Percentiles rank a stretch among this genome's conserved stretches.
These are phyloP conservation scores for Trifolium dubium DNA, from an alignment of 306 rosid species.

Conservation along the genomic window DNA sequence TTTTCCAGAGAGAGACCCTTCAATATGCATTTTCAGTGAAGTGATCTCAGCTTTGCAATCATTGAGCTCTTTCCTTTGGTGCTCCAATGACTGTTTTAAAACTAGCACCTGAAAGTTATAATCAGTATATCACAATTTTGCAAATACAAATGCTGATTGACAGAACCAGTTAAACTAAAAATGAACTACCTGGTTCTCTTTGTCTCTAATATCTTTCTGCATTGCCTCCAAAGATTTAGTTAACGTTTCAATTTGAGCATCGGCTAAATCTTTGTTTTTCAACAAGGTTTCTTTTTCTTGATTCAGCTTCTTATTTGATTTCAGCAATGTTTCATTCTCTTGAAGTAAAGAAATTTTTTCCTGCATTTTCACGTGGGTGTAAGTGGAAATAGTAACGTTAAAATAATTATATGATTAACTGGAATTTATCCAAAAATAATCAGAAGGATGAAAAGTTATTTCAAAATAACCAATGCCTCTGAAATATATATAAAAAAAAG, in stretches of 20 bases:
- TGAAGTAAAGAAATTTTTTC: conserved; percentile 76
- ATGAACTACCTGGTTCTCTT: conserved; percentile 72
- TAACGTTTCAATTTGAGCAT: conserved; percentile 68
- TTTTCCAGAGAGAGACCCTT: conserved; percentile 62
- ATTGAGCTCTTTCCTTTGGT: conserved; percentile 76
- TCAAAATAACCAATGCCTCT: conserved; percentile 23
- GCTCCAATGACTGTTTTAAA: conserved; percentile 80
- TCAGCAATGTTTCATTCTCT: conserved; percentile 64
- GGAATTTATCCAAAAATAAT: conserved; percentile 14
- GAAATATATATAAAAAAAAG: conserved; percentile 8
- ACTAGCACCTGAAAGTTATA: conserved; percentile 67
- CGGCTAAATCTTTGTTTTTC: conserved; percentile 71
- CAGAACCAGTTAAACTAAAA: conserved; percentile 43
- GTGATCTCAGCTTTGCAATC: conserved; percentile 88
- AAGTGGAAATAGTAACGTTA: conserved; percentile 33
- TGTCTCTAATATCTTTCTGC: conserved; percentile 85
- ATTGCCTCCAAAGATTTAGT: conserved; percentile 78
- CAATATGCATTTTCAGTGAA: conserved; percentile 83
- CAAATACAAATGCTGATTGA: conserved; percentile 27
- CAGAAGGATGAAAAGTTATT: conserved; percentile 5
- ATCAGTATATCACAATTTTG: conserved; percentile 35
- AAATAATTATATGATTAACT: conserved; percentile 34
- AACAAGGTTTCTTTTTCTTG: conserved; percentile 66
- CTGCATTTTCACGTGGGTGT: conserved; percentile 55
- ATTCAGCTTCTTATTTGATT: conserved; percentile 63